Evolutionary conservation across 2,329 filamentous ascomycete genomes (phyloP).

Genomic region (Cladobotryum mycophilum): DNA sequence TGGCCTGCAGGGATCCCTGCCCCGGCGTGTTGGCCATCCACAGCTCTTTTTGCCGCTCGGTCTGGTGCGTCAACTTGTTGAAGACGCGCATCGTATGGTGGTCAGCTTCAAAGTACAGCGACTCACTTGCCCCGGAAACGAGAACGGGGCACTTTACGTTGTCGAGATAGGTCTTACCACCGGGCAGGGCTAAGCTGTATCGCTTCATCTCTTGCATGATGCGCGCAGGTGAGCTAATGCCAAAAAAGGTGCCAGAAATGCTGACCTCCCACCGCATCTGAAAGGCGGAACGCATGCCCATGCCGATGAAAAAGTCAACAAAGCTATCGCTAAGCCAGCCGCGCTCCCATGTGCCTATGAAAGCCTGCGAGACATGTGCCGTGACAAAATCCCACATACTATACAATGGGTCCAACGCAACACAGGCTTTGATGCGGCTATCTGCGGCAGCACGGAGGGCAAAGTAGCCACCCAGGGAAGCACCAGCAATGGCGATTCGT

Average conservation of each 20-base stretch:
- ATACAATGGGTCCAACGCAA: constrained; percentile 13
- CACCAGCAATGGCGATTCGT: constrained; percentile 31
- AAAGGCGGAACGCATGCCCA: constrained; percentile 14
- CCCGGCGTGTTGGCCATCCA: constrained; percentile 10
- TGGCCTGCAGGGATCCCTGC: constrained; percentile 12
- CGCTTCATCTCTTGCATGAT: constrained; percentile 13
- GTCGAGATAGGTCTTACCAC: constrained; percentile 9
- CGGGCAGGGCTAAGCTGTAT: not conserved
- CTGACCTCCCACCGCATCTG: constrained; percentile 21
- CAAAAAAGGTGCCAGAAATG: constrained; percentile 15
- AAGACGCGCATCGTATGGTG: constrained; percentile 8
- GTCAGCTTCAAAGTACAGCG: constrained; percentile 11
- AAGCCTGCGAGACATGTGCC: constrained; percentile 15
- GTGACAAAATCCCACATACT: constrained; percentile 20
- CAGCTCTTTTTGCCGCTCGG: constrained; percentile 9
- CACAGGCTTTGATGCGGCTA: not conserved
- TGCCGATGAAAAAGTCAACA: constrained; percentile 15
- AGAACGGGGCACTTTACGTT: constrained; percentile 18
- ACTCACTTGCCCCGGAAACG: constrained; percentile 12
- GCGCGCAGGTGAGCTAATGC: constrained; percentile 15
- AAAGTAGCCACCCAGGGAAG: constrained; percentile 40
- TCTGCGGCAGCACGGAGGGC: constrained; percentile 37
- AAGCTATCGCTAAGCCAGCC: constrained; percentile 15
- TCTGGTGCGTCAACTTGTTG: constrained; percentile 2
- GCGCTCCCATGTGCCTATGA: constrained; percentile 14